Conservation (phyloP, 148 eudicot genomes). For the Dysphania ambrosioides region DNA sequence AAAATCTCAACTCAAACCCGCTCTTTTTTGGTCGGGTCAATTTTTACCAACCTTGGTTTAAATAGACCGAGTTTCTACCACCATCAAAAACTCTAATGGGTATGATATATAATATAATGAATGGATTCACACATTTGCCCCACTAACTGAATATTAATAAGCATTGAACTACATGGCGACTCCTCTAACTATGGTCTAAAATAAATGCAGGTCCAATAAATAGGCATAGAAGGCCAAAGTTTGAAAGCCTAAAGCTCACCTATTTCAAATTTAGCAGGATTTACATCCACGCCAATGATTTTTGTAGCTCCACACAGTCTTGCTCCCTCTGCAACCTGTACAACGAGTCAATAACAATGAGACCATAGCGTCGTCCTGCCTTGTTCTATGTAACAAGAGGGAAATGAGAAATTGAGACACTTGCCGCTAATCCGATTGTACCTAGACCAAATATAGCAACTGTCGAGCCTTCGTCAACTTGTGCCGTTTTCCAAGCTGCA, state of each 20-base stretch:
- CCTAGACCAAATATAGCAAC: slow-evolving; percentile 91
- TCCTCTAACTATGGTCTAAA: too few relatives aligned
- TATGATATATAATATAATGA: too few relatives aligned
- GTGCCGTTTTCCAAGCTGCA: slow-evolving; percentile 81
- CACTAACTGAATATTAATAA: neutral
- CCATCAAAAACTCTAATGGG: too few relatives aligned
- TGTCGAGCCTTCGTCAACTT: slow-evolving; percentile 73
- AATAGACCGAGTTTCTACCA: too few relatives aligned
- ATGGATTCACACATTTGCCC: too few relatives aligned
- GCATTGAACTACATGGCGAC: too few relatives aligned
- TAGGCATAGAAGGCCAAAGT: neutral
- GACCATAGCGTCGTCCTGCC: neutral
- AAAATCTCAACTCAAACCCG: too few relatives aligned
- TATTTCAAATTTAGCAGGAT: slow-evolving; percentile 58
- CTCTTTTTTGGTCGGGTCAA: too few relatives aligned
- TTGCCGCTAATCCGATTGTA: slow-evolving; percentile 85
- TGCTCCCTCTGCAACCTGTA: slow-evolving; percentile 95
- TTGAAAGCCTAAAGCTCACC: slow-evolving; percentile 42
- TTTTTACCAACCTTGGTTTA: too few relatives aligned
- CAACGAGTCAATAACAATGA: neutral
- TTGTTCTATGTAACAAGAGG: neutral
- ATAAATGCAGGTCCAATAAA: neutral
- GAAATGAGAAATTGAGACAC: neutral
- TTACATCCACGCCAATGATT: slow-evolving; percentile 88
- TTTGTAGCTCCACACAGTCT: slow-evolving; percentile 74